Percentiles rank a stretch among this genome's conserved stretches.
phyloP scores from a whole-genome alignment of 169 alveolate genomes.

The Eimeria acervulina region DNA sequence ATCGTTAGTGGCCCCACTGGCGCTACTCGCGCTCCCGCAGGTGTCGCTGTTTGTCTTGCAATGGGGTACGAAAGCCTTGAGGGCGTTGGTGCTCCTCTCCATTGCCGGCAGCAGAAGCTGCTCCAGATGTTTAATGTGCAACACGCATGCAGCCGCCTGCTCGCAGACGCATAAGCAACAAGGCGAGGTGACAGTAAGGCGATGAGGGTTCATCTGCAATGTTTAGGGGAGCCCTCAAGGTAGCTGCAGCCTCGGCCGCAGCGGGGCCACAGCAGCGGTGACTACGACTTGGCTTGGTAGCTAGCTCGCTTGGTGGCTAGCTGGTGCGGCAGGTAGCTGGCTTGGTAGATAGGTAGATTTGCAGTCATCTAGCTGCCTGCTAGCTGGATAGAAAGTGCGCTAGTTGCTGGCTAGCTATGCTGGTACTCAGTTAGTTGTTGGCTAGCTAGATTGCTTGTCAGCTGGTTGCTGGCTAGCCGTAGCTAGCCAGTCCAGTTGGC shows the following conservation, averaged over 20 bases:
- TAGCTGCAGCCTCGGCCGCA: background rate
- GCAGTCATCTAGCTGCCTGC: background rate
- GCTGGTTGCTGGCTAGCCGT: background rate
- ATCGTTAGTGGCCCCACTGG: background rate
- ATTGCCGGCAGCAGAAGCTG: constrained; percentile 29
- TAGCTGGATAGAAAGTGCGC: too few species aligned
- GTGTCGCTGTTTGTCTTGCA: background rate
- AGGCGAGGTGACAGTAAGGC: background rate
- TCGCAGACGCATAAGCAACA: background rate
- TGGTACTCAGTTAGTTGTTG: background rate
- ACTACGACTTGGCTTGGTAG: too few species aligned
- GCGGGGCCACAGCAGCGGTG: too few species aligned
- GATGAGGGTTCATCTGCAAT: background rate
- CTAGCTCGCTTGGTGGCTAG: background rate
- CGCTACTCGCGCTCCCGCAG: background rate
- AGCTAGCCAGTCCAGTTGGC: background rate
- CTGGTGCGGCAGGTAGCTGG: background rate
- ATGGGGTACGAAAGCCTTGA: background rate
- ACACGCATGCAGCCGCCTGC: constrained; percentile 58
- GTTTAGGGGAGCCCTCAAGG: background rate
- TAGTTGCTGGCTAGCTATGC: background rate
- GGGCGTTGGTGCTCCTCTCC: background rate
- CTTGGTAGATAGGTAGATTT: too few species aligned
- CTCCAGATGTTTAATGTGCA: background rate
- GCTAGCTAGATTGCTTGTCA: background rate